These are phyloP conservation scores for Juglanconis sp. DNA, from an alignment of 2,329 filamentous ascomycete genomes.

Conservation along the genomic window DNA sequence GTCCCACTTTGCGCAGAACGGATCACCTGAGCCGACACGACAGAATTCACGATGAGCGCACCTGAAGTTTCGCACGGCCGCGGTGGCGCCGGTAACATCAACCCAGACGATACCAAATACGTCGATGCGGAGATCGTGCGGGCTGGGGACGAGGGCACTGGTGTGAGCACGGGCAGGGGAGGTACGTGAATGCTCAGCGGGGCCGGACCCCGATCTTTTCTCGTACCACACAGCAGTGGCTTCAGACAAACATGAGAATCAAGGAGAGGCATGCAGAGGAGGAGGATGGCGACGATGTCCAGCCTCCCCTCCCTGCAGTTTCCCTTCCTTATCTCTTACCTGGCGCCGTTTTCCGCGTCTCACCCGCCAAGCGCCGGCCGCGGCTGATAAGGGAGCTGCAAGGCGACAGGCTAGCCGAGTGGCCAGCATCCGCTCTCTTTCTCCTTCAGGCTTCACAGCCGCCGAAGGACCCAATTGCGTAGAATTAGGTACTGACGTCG, in stretches of 20 bases:
- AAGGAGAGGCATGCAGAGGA: not conserved
- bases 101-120: slow-evolving; percentile 54
- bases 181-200: slow-evolving; percentile 35
- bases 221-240: no score
- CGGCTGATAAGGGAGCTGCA: not conserved
- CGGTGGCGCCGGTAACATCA: slow-evolving; percentile 61
- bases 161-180: slow-evolving; percentile 58
- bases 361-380: not conserved
- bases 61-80: slow-evolving; percentile 58
- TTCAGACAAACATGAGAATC: not conserved
- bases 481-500: no score
- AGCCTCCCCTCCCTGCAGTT: not conserved
- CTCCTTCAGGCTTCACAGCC: not conserved
- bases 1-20: not conserved
- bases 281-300: not conserved
- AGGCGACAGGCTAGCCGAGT: not conserved
- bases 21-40: not conserved
- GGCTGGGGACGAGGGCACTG: slow-evolving; percentile 49
- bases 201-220: no score
- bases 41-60: slow-evolving; percentile 27
- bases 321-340: not conserved
- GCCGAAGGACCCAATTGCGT: no score
- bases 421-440: not conserved
- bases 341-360: not conserved
- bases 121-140: slow-evolving; percentile 62